Conservation (phyloP, 2,329 filamentous ascomycete species). For the Pseudogymnoascus sp. region DNA sequence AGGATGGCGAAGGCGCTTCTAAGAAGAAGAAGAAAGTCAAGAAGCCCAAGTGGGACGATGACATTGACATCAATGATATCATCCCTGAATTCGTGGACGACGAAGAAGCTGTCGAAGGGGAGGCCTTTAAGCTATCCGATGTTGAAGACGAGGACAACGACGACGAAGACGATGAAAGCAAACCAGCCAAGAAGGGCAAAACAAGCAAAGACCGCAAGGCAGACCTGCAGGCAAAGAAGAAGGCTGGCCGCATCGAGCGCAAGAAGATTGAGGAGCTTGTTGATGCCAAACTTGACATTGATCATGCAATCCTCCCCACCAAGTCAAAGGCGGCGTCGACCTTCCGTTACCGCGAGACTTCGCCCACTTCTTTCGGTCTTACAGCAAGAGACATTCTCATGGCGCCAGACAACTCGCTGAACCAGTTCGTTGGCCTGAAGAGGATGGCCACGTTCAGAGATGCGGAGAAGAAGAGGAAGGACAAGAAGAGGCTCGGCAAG, state of each 20-base stretch:
- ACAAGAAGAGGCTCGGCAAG: slow-evolving; percentile 84
- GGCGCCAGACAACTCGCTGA: slow-evolving; percentile 79
- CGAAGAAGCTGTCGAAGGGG: slow-evolving; percentile 34
- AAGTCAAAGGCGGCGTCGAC: slow-evolving; percentile 42
- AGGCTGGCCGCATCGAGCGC: slow-evolving; percentile 70
- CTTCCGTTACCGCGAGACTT: slow-evolving; percentile 94
- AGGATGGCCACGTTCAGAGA: slow-evolving; percentile 89
- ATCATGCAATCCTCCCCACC: slow-evolving; percentile 52
- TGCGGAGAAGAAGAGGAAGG: slow-evolving; percentile 77
- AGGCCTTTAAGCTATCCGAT: slow-evolving; percentile 44
- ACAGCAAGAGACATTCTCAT: slow-evolving; percentile 82
- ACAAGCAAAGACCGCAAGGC: slow-evolving; percentile 53
- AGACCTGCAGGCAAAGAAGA: slow-evolving; percentile 52
- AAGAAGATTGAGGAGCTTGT: slow-evolving; percentile 79
- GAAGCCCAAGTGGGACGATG: slow-evolving; percentile 91
- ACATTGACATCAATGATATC: slow-evolving; percentile 93
- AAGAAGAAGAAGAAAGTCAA: slow-evolving; percentile 49
- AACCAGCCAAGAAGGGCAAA: slow-evolving; percentile 48
- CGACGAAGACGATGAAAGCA: slow-evolving; percentile 37
- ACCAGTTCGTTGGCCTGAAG: slow-evolving; percentile 87
- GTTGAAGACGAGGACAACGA: slow-evolving; percentile 30
- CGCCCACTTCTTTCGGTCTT: slow-evolving; percentile 81
- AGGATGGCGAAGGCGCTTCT: slow-evolving; percentile 43
- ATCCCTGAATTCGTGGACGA: slow-evolving; percentile 77
- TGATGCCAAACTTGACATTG: slow-evolving; percentile 70